phyloP scores from a whole-genome alignment of 140 eudicot genomes.

The Flaveria floridana region DNA sequence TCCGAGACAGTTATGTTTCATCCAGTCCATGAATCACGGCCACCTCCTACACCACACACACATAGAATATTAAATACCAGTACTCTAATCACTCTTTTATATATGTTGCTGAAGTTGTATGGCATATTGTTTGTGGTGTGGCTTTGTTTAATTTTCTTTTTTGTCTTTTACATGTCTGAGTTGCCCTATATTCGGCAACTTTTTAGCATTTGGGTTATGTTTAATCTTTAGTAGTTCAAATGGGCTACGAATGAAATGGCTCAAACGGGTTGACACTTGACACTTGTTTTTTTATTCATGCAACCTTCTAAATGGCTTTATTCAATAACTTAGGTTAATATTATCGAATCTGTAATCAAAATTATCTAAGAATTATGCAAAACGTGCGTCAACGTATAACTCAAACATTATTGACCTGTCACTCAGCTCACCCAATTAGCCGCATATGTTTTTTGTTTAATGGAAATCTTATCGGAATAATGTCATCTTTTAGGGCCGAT shows the following conservation, averaged over 20 bases:
- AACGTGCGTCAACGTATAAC: neutral
- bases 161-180: too few relatives aligned
- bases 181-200: too few relatives aligned
- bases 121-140: neutral
- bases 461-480: neutral
- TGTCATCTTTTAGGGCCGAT: conserved; percentile 67
- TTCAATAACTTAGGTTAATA: neutral
- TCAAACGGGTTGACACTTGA: neutral
- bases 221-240: neutral
- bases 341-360: neutral
- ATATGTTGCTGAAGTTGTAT: neutral
- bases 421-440: too few relatives aligned
- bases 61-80: too few relatives aligned
- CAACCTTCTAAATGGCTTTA: neutral
- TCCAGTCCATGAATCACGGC: neutral
- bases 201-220: too few relatives aligned
- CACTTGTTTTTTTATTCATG: neutral
- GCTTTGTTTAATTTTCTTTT: too few relatives aligned
- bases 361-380: neutral
- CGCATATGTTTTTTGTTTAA: neutral
- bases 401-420: neutral
- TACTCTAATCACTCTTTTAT: neutral
- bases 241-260: neutral
- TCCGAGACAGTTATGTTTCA: neutral
- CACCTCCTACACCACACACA: neutral